Conservation (phyloP, 306 rosid genomes). For the Arachis hypogaea region DNA sequence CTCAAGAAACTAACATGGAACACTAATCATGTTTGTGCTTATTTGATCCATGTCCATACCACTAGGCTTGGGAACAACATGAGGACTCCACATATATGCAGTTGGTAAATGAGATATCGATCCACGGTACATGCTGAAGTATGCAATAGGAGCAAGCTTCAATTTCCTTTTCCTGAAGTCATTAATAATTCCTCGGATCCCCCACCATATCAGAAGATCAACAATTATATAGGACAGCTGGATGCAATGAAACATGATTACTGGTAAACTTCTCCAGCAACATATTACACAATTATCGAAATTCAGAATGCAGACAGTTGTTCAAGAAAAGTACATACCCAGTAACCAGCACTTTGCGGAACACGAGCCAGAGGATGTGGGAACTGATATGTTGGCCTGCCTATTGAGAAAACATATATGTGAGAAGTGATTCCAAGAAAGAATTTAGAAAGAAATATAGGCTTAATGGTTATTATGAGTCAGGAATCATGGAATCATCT, state of each 20-base stretch:
- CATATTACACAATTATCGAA: conserved; percentile 25
- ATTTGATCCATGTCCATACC: conserved; percentile 53
- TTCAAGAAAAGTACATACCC: conserved; percentile 57
- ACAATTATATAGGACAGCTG: conserved; percentile 83
- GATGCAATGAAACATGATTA: conserved; percentile 32
- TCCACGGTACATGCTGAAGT: conserved; percentile 83
- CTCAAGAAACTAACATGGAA: background rate
- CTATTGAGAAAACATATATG: conserved; percentile 50
- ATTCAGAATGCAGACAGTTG: conserved; percentile 22
- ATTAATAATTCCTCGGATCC: conserved; percentile 77
- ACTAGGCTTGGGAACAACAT: conserved; percentile 83
- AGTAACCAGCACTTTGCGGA: conserved; percentile 83
- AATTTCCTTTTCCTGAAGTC: conserved; percentile 83
- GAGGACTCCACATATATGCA: conserved; percentile 90
- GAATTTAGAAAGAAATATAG: conserved; percentile 6
- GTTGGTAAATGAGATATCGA: conserved; percentile 92
- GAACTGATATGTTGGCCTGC: conserved; percentile 88
- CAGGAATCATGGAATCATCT: background rate
- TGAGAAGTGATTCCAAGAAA: conserved; percentile 37
- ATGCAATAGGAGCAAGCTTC: conserved; percentile 88
- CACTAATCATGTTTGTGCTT: background rate
- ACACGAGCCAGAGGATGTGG: conserved; percentile 91
- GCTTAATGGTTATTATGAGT: background rate
- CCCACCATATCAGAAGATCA: conserved; percentile 90
- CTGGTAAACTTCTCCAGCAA: conserved; percentile 19